A percentile compares a stretch with the other conserved stretches of the same genome.
phyloP scores from a whole-genome alignment of 2,329 filamentous ascomycete genomes.

The Exophiala bonariae region DNA sequence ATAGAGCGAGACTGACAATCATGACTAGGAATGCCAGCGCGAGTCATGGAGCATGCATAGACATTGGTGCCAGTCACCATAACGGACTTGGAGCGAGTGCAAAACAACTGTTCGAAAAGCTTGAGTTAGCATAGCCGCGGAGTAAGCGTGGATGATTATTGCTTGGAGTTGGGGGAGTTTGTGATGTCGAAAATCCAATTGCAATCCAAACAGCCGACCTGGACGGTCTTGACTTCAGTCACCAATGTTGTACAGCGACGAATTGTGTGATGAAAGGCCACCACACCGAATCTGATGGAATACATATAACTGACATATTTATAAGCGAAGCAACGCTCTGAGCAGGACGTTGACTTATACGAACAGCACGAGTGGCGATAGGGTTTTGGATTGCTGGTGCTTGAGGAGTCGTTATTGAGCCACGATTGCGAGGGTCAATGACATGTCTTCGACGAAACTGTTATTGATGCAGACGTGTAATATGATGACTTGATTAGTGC shows the following conservation, averaged over 20 bases:
- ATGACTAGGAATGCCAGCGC: conserved; percentile 75
- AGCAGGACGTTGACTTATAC: conserved; percentile 2
- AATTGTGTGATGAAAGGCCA: too few species aligned
- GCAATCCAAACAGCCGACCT: too few species aligned
- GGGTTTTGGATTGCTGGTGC: conserved; percentile 21
- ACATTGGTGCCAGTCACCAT: conserved; percentile 73
- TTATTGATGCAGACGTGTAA: conserved; percentile 22
- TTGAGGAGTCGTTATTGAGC: conserved; percentile 5
- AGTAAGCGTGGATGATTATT: conserved; percentile 18
- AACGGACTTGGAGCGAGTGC: conserved; percentile 3
- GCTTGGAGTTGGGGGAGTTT: conserved; percentile 10
- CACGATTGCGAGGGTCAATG: conserved; percentile 2
- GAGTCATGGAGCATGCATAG: conserved; percentile 97
- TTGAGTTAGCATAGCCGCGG: conserved; percentile 24
- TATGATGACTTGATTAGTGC: conserved; percentile 20
- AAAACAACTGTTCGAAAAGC: conserved; percentile 16
- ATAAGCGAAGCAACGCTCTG: conserved; percentile 5
- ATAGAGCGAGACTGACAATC: conserved; percentile 5
- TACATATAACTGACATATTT: conserved; percentile 12
- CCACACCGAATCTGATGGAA: too few species aligned
- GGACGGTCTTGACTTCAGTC: too few species aligned
- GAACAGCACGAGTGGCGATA: conserved; percentile 9
- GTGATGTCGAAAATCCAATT: too few species aligned
- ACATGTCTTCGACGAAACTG: conserved; percentile 10
- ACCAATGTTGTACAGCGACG: too few species aligned